Percentiles rank a stretch among this genome's conserved stretches.
phyloP scores from a whole-genome alignment of 1,139 yeast genomes.

The Taphrina populina region DNA sequence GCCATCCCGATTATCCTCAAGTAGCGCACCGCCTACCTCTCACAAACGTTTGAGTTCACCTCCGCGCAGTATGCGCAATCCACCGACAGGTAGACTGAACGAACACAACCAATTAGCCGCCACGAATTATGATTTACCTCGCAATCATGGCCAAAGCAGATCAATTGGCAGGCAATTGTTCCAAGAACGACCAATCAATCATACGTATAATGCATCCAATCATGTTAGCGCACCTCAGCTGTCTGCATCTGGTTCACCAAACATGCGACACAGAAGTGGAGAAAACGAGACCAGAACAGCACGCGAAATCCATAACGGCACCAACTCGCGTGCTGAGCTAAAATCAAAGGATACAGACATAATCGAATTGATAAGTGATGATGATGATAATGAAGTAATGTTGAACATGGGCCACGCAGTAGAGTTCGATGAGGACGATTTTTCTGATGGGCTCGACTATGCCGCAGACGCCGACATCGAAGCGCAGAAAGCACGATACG shows the following conservation, averaged over 20 bases:
- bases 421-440: constrained; percentile 17
- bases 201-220: too few relatives aligned
- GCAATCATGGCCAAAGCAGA: neutral
- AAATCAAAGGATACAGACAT: neutral
- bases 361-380: constrained; percentile 14
- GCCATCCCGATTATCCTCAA: constrained; percentile 1
- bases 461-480: constrained; percentile 2
- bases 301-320: neutral
- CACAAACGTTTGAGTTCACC: neutral
- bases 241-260: too few relatives aligned
- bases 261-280: too few relatives aligned
- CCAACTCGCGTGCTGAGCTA: neutral
- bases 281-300: neutral
- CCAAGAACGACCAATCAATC: neutral
- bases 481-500: constrained; percentile 16
- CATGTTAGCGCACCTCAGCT: too few relatives aligned
- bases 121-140: neutral
- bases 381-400: constrained; percentile 6
- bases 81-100: constrained; percentile 1
- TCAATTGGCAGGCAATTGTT: neutral
- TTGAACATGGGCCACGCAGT: constrained; percentile 11
- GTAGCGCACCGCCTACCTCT: neutral
- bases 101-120: constrained; percentile 17
- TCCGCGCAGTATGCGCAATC: constrained; percentile 3
- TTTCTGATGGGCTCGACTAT: constrained; percentile 16